Percentiles rank a stretch among this genome's conserved stretches.
Conservation (phyloP, 2,329 filamentous ascomycete genomes). For the Monilinia vaccinii-corymbosi region DNA sequence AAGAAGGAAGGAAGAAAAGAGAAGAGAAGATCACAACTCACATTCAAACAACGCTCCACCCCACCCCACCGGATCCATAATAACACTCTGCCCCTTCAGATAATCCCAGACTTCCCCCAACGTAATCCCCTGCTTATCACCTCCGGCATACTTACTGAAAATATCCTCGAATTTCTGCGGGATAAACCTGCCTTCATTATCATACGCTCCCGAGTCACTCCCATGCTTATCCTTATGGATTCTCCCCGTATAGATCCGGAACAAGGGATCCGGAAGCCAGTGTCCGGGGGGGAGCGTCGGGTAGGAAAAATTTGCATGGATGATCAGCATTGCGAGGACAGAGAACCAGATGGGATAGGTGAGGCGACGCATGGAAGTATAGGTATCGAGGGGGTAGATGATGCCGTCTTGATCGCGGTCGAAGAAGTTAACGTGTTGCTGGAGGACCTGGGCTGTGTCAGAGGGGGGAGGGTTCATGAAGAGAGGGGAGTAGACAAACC, state of each 20-base stretch:
- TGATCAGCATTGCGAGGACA: constrained; percentile 36
- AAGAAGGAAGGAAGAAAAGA: neutral
- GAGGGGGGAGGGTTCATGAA: neutral
- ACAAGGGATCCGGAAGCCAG: constrained; percentile 34
- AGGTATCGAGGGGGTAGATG: constrained; percentile 45
- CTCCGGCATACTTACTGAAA: constrained; percentile 37
- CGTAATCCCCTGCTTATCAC: constrained; percentile 33
- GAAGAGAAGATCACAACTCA: constrained; percentile 26
- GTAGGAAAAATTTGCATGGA: constrained; percentile 42
- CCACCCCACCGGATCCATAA: constrained; percentile 37
- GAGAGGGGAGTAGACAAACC: neutral
- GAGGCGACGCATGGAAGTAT: constrained; percentile 35
- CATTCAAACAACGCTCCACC: constrained; percentile 26
- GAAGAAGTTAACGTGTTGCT: constrained; percentile 45
- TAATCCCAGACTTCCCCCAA: constrained; percentile 31
- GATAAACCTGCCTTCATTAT: constrained; percentile 40
- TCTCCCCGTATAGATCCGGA: constrained; percentile 29
- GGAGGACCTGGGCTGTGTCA: constrained; percentile 33
- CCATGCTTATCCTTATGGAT: constrained; percentile 36
- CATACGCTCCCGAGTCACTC: constrained; percentile 38
- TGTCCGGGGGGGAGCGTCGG: constrained; percentile 31
- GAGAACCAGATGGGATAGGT: constrained; percentile 38
- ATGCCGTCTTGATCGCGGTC: constrained; percentile 42
- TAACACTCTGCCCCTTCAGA: constrained; percentile 34
- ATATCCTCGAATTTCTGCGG: constrained; percentile 43